Evolutionary conservation across 441 rosid genomes (phyloP).

Genomic region (Iberis amara): DNA sequence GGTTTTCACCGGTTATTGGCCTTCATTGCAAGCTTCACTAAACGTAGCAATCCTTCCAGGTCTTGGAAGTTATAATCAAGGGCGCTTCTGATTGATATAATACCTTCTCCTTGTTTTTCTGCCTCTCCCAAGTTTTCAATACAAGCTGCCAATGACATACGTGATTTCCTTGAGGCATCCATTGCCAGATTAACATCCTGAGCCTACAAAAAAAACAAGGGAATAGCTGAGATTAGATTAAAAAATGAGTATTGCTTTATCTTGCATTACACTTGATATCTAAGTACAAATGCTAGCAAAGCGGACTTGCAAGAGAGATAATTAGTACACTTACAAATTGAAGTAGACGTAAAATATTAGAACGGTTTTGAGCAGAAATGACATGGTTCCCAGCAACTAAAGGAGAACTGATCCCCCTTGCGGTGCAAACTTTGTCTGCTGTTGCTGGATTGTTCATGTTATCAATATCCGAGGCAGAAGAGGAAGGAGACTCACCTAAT

Average conservation of each 20-base stretch:
- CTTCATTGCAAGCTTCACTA: constrained; percentile 80
- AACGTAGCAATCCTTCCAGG: constrained; percentile 65
- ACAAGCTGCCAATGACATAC: constrained; percentile 57
- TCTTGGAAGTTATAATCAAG: constrained; percentile 96
- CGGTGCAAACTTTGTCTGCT: constrained; percentile 52
- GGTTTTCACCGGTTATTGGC: constrained; percentile 60
- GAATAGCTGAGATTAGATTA: constrained; percentile 20
- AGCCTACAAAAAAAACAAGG: constrained; percentile 49
- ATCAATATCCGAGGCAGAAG: constrained; percentile 96
- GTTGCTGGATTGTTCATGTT: constrained; percentile 73
- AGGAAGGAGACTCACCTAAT: constrained; percentile 98
- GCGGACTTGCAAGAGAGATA: constrained; percentile 17
- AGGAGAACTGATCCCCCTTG: constrained; percentile 69
- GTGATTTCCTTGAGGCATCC: constrained; percentile 92
- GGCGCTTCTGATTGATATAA: constrained; percentile 63
- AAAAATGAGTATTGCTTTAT: too few species aligned
- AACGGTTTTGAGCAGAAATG: constrained; percentile 60
- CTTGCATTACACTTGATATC: constrained; percentile 7
- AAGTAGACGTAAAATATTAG: constrained; percentile 55
- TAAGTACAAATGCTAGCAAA: constrained; percentile 10
- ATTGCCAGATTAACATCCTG: constrained; percentile 77
- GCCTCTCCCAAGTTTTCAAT: constrained; percentile 43
- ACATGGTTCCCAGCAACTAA: constrained; percentile 62
- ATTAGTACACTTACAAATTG: constrained; percentile 70
- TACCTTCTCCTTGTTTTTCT: constrained; percentile 45